A percentile compares a stretch with the other conserved stretches of the same genome.
Evolutionary conservation across 352 stramenopile species (phyloP).

Genomic region (Blastocystis sp.): DNA sequence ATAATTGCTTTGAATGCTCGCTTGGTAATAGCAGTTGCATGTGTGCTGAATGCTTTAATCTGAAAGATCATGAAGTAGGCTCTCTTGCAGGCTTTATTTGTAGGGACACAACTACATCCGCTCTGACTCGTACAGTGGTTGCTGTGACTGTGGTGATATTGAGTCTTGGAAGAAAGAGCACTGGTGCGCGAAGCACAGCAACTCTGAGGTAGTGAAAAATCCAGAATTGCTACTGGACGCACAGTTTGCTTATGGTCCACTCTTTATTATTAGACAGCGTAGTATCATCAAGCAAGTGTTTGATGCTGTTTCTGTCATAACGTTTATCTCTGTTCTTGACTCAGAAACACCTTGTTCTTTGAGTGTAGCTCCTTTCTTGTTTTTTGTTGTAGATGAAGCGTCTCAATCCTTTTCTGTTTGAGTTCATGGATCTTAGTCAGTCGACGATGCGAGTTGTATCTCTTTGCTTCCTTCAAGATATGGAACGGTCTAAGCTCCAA

Average conservation of each 20-base stretch:
- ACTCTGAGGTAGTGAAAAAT: not conserved
- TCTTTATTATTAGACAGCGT: not conserved
- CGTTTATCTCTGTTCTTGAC: not conserved
- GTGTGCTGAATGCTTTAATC: conserved; percentile 64
- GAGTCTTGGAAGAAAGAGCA: conserved; percentile 42
- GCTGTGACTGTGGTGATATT: conserved; percentile 64
- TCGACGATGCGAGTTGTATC: not conserved
- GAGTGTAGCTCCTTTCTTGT: not conserved
- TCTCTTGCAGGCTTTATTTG: not conserved
- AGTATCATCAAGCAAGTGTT: not conserved
- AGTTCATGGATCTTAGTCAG: not conserved
- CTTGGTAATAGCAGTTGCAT: conserved; percentile 64
- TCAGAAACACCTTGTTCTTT: not conserved
- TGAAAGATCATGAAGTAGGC: conserved; percentile 52
- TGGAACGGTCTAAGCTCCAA: not conserved
- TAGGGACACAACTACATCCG: conserved; percentile 59
- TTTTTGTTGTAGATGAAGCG: not conserved
- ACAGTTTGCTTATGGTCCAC: not conserved
- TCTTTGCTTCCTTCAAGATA: not conserved
- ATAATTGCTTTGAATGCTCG: conserved; percentile 63
- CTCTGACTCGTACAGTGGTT: conserved; percentile 51
- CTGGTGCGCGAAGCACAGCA: conserved; percentile 56
- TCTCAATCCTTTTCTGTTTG: not conserved
- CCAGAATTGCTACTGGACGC: not conserved
- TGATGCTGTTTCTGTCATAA: not conserved